Base-by-base conservation (phyloP, 495 filamentous ascomycete genomes). In the Xylaria intraflava region DNA sequence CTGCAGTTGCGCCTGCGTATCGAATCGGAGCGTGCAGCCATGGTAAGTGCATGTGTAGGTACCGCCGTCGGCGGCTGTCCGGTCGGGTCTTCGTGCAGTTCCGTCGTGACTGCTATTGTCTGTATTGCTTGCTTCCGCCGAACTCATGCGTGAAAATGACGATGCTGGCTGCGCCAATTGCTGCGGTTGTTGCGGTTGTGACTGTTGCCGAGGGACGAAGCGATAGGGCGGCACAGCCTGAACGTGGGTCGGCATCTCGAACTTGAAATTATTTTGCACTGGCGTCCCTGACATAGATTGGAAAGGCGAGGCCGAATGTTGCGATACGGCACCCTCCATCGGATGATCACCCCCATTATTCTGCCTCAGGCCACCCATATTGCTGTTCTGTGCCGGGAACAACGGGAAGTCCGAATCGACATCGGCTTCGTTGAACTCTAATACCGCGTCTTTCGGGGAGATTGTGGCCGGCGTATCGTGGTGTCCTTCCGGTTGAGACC, bases 1-100 rank as follows among this genome's bases (percentile, higher is more conserved):
- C 67, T 96, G 89, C 22, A 98, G 80, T 65, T 90, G 85, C 22
- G 82, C 78, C 10, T 89, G 86, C 6, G 88, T 87, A 51, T 94
- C 87, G 64, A 98, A 98, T 50, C 93, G 88, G 50, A 82, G 78
- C 0, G 85, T 84, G 66, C 93, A 98, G 43, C 89, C 88, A 67
- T 91, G 89, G 61, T 96, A 94, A 12, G 89, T 94, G 69, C 94
- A 98, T 17, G 89, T 90, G 76, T 96, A 98, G 1, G 89, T 94
- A 11, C 92, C 93, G 26, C 83, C 78, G 60, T 92, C 86, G 0
- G 92, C 86, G 11, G 73, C 76, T 1, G 87, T 82, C 29, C 83
- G 76, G 2, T 69, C 63, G 3, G 89, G 89, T 40, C 80, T 78
- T 42, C 69, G 69, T 2, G 65, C 65, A 55, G 71, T 35, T n/a